Base-by-base conservation (phyloP, 495 filamentous ascomycete species). In the Astrocystis sublimbata region DNA sequence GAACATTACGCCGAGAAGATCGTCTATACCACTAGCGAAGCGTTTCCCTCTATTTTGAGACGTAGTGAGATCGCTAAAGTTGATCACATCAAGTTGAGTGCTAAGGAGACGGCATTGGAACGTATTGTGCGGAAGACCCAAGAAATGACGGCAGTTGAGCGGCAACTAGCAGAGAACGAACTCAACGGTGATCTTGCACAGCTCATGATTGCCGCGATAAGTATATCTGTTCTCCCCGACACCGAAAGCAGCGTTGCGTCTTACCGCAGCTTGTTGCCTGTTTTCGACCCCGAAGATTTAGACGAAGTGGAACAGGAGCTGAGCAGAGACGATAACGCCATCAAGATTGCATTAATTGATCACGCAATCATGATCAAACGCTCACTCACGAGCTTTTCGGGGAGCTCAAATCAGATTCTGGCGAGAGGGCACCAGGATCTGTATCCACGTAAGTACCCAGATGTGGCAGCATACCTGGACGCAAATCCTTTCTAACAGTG, bases 11-110 rank as follows among this genome's bases (percentile, higher is more conserved):
- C 91, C 0, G 92, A 98, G 75, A 97, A 97, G 78, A 85, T 86
- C 0, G 77, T 98, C 2, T 97, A 92, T 73, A 90, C 85, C 4
- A 92, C 92, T 7, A 87, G 87, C 0, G 92, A 97, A 64, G 67
- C 88, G 0, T 98, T 98, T 76, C 96, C 94, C 6, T 97, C 92
- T 8, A 94, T 98, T 41, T 79, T 97, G 24, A 85, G 92, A 36
- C 83, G 92, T 45, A 96, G 91, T 68, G 94, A 98, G 75, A 88
- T 98, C 58, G 73, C 96, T 10, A 72, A 81, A 3, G 79, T 83
- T n/a, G 67, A 68, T n/a, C 85, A 86, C 28, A 71, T 90, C 21
- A 80, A 81, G 2, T 72, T 96, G 13, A 83, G 85, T 23, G 89
- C 93, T 8, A 77, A 93, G 61, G 89, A 98, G 68, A 93, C 92